Conservation (phyloP, 1,284 basidiomycete species). For the Apiotrichum porosum region DNA sequence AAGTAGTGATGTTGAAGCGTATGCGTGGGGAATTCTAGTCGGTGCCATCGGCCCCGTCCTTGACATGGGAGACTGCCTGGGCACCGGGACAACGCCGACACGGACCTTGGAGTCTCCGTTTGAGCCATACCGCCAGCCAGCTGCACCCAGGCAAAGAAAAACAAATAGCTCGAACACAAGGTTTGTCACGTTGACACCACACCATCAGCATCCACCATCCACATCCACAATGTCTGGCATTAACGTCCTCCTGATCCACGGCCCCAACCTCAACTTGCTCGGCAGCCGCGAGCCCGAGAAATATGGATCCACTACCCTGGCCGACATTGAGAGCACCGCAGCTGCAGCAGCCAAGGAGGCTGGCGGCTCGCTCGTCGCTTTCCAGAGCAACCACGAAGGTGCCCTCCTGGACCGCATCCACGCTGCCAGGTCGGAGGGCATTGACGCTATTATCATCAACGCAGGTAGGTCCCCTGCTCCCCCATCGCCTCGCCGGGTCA, state of each 20-base stretch:
- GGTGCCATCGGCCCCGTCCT: too few species aligned
- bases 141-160: too few species aligned
- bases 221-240: constrained; percentile 1
- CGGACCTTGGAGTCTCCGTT: too few species aligned
- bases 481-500: background rate
- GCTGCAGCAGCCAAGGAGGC: constrained; percentile 11
- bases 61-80: too few species aligned
- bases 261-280: constrained; percentile 46
- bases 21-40: too few species aligned
- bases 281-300: constrained; percentile 44
- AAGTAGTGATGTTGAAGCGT: too few species aligned
- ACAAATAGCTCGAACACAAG: too few species aligned
- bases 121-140: too few species aligned
- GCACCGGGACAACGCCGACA: too few species aligned
- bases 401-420: constrained; percentile 44
- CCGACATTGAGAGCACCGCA: constrained; percentile 24
- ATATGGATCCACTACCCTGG: constrained; percentile 41
- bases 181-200: too few species aligned
- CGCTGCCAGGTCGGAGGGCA: constrained; percentile 27
- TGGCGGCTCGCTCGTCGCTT: constrained; percentile 21
- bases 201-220: background rate
- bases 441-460: constrained; percentile 41
- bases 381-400: constrained; percentile 46
- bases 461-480: constrained; percentile 31
- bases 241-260: constrained; percentile 28